Evolutionary conservation across 192 early-diverging fungal genomes (phyloP).

Genomic region (Podila clonocystis): DNA sequence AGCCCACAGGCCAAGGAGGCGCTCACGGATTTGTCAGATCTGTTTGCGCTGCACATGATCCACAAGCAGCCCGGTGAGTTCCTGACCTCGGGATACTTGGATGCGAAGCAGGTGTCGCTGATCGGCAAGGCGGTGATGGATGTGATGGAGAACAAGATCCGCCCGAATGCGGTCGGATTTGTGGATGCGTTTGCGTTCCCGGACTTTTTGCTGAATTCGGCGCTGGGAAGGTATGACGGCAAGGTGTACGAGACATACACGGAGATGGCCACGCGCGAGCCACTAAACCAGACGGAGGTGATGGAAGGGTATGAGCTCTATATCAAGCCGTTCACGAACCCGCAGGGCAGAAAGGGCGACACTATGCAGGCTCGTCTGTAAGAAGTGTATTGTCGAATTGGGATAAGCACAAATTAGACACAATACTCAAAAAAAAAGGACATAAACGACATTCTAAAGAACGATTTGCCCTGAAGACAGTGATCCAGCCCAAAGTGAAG

Average conservation of each 20-base stretch:
- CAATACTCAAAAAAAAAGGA: too few species aligned
- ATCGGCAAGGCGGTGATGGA: slow-evolving; percentile 60
- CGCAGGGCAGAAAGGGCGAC: slow-evolving; percentile 23
- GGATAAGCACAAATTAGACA: background rate
- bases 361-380: slow-evolving; percentile 24
- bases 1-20: slow-evolving; percentile 47
- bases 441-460: too few species aligned
- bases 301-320: slow-evolving; percentile 41
- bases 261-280: slow-evolving; percentile 53
- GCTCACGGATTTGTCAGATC: slow-evolving; percentile 52
- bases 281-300: slow-evolving; percentile 41
- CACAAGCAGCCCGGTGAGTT: slow-evolving; percentile 76
- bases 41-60: slow-evolving; percentile 71
- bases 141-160: slow-evolving; percentile 64
- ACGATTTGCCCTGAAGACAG: too few species aligned
- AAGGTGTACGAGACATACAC: slow-evolving; percentile 72
- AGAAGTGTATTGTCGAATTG: background rate
- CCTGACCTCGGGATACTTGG: slow-evolving; percentile 62
- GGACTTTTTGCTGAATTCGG: slow-evolving; percentile 80
- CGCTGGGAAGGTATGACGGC: slow-evolving; percentile 79
- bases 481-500: too few species aligned
- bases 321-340: slow-evolving; percentile 38
- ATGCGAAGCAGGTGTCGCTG: slow-evolving; percentile 51
- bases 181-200: slow-evolving; percentile 84
- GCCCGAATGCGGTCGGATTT: slow-evolving; percentile 79